Evolutionary conservation across 441 rosid species (phyloP), one percentile per base, ranked within the genome.

Genomic region (Jatropha multifida): DNA sequence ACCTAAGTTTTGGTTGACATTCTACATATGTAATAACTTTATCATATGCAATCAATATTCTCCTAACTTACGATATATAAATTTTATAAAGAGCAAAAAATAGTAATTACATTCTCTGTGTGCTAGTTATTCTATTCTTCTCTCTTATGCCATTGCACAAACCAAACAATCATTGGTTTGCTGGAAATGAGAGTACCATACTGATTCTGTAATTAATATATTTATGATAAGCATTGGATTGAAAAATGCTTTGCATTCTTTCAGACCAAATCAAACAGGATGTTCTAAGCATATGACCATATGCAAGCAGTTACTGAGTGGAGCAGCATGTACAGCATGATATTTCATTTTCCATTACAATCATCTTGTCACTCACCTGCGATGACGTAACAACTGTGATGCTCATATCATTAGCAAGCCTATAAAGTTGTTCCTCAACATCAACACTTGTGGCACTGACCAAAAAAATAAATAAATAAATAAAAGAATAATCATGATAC

Each of bases 391-490:
- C 85, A 76, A 96, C 90, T 18, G 99, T 96, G 81, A 96, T 92
- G 66, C 90, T 96, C 97, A 89, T 81, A 26, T 94, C 95, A 62
- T 79, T 82, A 55, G 98, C 99, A 83, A 92, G 88, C 84, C 86
- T 84, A 78, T 96, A 96, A 73, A 96, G 97, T 83, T 94, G 99
- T 79, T 94, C 98, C 89, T 96, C 99, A 26, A 96, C 97, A 76
- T 96, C 99, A 70, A 96, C 97, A 83, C 99, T 96, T 0, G 98
- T 96, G 12, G 98, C 99, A 59, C 99, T 96, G 89, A 78, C 52
- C 15, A 23, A 63, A 20, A 76, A 48, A 32, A 32, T 32, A 32
- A 32, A 32, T 32, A 32, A 32, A 32, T 32, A 32, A 32, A 32
- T 27, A 27, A 58, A 44, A n/a, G 8, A 8, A 61, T 65, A 44